Evolutionary conservation across 1,284 basidiomycete species (phyloP), one percentile per base, ranked within the genome.

Genomic region (Tilletiaria anomala): DNA sequence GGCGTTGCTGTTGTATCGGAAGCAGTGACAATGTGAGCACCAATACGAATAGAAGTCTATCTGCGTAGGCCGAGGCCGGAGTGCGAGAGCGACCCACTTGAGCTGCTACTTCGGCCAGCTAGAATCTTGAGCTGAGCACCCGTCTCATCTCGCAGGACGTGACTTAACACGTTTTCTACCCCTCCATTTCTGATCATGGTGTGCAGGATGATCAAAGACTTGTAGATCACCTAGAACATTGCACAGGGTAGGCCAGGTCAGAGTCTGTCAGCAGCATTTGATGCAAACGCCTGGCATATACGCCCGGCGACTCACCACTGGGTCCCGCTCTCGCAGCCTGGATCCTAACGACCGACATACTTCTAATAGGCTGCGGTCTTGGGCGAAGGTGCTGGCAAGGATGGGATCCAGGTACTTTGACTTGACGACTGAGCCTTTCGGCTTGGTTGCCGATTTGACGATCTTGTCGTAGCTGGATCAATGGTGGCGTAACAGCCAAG

Each of bases 141-240:
- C 10, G 10, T 8, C 8, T 29, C 26, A n/a, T n/a, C 26, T n/a
- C 26, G 10, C 4, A 83, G 80, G 15, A 94, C 75, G 63, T 85
- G 81, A 10, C 76, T 73, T 23, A 96, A 76, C 5, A 96, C 78
- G 56, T 86, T 83, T 70, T 94, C 87, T 12, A 89, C 88, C 11
- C 83, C 76, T 14, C 88, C 89, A 47, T 86, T 85, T 21, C 89
- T 78, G 61, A 97, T 83, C 80, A 97, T 83, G 22, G 81, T 87
- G 67, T 99, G 91, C 16, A 96, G 72, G 5, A 93, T 84, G 58
- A 97, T 80, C 54, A 97, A 73, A 0, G 88, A 84, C 64, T 97
- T 97, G 78, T 96, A 93, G 14, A 87, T 88, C 54, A 93, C 76
- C 86, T 89, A 55, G 12, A 32, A 35, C 23, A 20, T 24, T 39